Base-by-base conservation (phyloP, 208 protist species). In the Eutreptiella sp. region DNA sequence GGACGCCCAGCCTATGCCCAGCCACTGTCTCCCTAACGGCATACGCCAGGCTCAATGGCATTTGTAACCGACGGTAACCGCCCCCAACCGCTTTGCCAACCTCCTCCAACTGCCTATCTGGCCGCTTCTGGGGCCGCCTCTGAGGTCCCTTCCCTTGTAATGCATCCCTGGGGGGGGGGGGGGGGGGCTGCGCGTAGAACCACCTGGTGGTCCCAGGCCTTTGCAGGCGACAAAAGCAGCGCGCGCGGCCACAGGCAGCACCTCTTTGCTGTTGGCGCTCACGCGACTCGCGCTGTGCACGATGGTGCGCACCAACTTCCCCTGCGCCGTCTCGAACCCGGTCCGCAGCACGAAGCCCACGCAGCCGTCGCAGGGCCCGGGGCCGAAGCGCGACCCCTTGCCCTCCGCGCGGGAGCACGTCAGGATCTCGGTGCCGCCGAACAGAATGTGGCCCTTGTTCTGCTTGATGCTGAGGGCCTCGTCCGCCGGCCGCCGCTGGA, bases 281-380 rank as follows among this genome's bases (percentile, higher is more conserved):
- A 97, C 74, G 53, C 89, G 82, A 23, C 94, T 87, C 27, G 92
- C 88, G 38, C 88, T 85, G 73, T 91, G 84, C 35, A 93, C 65
- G 57, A 94, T 93, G 1, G 79, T 94, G 58, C 84, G 81, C n/a
- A 95, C 66, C 34, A 97, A 77, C 67, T 96, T 91, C 9, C 92
- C 96, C 72, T 99, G 96, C 67, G 88, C 80, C 24, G 96, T 99
- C 57, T 95, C 81, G 68, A 99, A 99, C 9, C 98, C 98, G 4
- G 97, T 99, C 50, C 93, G 85, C 5, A 99, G 71, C 31, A 99
- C 98, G 68, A 94, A 92, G 7, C 77, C 93, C 21, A 98, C 58
- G 21, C 83, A 89, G 41, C 86, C 76, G 5, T 76, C 66, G 46
- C 85, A 82, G 9, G 83, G 79, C 38, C 78, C 60, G n/a, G 81